phyloP scores from a whole-genome alignment of 2,329 filamentous ascomycete species.

The Acrocalymma vagum region DNA sequence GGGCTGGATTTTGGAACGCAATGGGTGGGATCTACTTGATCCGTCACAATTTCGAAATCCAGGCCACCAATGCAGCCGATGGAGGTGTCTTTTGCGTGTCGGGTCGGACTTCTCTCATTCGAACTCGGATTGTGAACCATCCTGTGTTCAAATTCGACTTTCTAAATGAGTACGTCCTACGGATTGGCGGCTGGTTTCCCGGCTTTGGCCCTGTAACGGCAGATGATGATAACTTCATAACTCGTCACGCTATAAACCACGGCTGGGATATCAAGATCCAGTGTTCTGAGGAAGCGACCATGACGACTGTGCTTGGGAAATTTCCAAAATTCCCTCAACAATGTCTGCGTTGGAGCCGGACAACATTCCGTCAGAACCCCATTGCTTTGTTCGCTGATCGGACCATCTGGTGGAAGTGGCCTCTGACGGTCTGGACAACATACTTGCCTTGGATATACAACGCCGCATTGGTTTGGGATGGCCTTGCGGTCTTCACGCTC shows the following conservation, averaged over 20 bases:
- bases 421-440: slow-evolving; percentile 28
- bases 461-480: slow-evolving; percentile 30
- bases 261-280: slow-evolving; percentile 63
- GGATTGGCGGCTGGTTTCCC: slow-evolving; percentile 4
- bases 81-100: slow-evolving; percentile 43
- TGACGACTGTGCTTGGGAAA: slow-evolving; percentile 57
- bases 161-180: slow-evolving; percentile 25
- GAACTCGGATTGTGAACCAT: slow-evolving; percentile 30
- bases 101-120: slow-evolving; percentile 36
- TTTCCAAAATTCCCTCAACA: slow-evolving; percentile 25
- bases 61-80: slow-evolving; percentile 37
- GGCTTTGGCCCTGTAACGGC: slow-evolving; percentile 31
- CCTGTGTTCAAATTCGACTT: slow-evolving; percentile 26
- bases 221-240: slow-evolving; percentile 57
- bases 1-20: slow-evolving; percentile 28
- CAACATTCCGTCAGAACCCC: slow-evolving; percentile 32
- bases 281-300: slow-evolving; percentile 54
- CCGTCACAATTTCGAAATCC: slow-evolving; percentile 46
- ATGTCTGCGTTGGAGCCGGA: slow-evolving; percentile 36
- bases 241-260: slow-evolving; percentile 57
- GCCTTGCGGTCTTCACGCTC: slow-evolving; percentile 14
- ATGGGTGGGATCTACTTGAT: slow-evolving; percentile 35
- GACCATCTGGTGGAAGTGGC: slow-evolving; percentile 34
- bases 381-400: slow-evolving; percentile 26
- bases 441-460: slow-evolving; percentile 37